Evolutionary conservation across 495 filamentous ascomycete species (phyloP), one percentile per base, ranked within the genome.

Genomic region (Hyaloscypha hepaticicola): DNA sequence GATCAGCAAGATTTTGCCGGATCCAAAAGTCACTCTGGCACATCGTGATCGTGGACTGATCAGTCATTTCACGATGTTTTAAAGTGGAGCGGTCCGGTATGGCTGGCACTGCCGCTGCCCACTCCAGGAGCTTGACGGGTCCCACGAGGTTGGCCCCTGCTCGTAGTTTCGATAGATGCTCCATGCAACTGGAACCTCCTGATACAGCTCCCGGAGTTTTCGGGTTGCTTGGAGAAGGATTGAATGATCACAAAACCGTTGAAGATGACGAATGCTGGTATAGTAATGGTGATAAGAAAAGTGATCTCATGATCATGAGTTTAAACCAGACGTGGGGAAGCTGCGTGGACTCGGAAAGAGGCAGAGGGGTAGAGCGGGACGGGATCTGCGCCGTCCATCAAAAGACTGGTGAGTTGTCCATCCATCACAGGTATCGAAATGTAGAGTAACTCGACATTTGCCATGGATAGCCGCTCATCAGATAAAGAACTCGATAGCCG

Each of bases 391-490:
- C 38, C 38, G 11, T 45, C 38, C 5, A 16, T 45, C 38, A 45
- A 45, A 19, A 45, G 38, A 45, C 1, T 3, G 38, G 38, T 45
- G 38, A 45, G 38, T 45, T 45, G 38, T 45, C 38, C 4, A 45
- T 9, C 38, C 38, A 45, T 45, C 38, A 16, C 14, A 3, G 38
- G 38, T 16, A 45, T 45, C 38, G 38, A 16, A 45, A 4, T 45
- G 6, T 16, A 0, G 6, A 11, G 38, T 45, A 45, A 16, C 38
- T 45, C 5, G 38, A 45, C 6, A 45, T 45, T 34, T 45, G 38
- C 38, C 38, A 45, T 45, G 38, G n/a, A 45, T 45, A 45, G 38
- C 38, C 38, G 38, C 38, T 45, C 38, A 45, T 45, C 38, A 45
- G 38, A 14, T 11, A 45, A 19, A 45, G 38, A 16, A 16, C 38